Evolutionary conservation across 31 red algal genomes (phyloP), one percentile per base, ranked within the genome.

Genomic region (Bonnemaisonia californica): DNA sequence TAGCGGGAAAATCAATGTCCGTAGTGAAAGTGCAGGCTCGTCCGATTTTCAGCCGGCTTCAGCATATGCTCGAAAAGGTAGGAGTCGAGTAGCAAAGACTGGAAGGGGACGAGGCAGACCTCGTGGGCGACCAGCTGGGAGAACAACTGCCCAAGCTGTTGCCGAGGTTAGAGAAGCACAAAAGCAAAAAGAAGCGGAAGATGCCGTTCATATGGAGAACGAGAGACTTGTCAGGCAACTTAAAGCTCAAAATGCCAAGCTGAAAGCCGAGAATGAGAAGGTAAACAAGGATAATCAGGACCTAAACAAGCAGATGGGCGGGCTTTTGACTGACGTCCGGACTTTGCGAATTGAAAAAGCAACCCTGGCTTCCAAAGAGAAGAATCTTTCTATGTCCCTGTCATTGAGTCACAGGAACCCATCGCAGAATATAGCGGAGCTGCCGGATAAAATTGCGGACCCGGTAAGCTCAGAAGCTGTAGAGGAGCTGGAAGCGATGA

Each of bases 281-380:
- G 22, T 83, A 11, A 69, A 13, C 28, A 45, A 55, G 5, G 80
- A 83, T 29, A 71, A 71, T 59, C n/a, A 59, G 30, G 51, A 83
- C 18, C 26, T 90, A 39, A 90, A 82, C 71, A 41, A 78, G 3
- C 77, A 90, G 40, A 71, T 90, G 41, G 45, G 74, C 2, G 78
- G 32, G 11, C 64, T 87, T 2, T 45, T 87, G 62, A 30, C 59
- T 40, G 83, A 87, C 12, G 42, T 87, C 3, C 72, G 75, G 35
- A 69, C 23, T 36, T 57, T 87, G 61, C 71, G 77, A 42, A 65
- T 37, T 32, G 32, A 68, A 3, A 4, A 30, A 12, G 28, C 18
- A 57, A 45, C 4, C 32, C 58, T 59, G 11, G 30, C 18, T 35
- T 62, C 84, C 27, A 51, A 19, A 37, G 62, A 77, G 3, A 61